phyloP scores from a whole-genome alignment of 306 rosid genomes.

The Gastrolobium bilobum region DNA sequence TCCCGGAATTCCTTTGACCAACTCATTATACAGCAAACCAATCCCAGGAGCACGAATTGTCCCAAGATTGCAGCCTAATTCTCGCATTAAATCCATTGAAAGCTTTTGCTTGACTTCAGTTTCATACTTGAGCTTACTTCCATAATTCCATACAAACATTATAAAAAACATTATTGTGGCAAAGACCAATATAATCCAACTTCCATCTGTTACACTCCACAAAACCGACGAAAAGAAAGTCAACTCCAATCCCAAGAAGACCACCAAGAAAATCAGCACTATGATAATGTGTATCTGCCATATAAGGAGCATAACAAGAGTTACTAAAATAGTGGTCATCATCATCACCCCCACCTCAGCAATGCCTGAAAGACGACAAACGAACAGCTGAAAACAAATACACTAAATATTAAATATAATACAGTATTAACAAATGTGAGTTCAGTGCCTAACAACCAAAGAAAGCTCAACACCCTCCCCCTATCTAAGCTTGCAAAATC shows the following conservation, averaged over 20 bases:
- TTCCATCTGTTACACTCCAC: conserved; percentile 89
- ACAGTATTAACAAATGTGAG: conserved; percentile 33
- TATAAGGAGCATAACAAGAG: conserved; percentile 97
- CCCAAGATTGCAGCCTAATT: conserved; percentile 92
- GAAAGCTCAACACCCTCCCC: conserved; percentile 24
- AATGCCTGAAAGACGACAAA: conserved; percentile 69
- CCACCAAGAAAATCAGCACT: conserved; percentile 69
- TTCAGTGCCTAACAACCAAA: conserved; percentile 24
- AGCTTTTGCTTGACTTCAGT: conserved; percentile 94
- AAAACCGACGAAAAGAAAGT: conserved; percentile 92
- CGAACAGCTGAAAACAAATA: conserved; percentile 47
- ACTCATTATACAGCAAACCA: conserved; percentile 93
- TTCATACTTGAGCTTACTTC: conserved; percentile 97
- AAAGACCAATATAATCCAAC: conserved; percentile 96
- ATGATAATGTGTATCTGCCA: conserved; percentile 89
- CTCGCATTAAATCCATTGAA: conserved; percentile 86
- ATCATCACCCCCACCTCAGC: conserved; percentile 99
- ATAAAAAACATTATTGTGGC: conserved; percentile 79
- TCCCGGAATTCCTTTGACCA: conserved; percentile 96
- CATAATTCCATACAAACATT: conserved; percentile 92
- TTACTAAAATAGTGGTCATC: conserved; percentile 92
- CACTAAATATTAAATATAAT: neutral
- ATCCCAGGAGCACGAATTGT: conserved; percentile 97
- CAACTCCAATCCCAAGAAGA: conserved; percentile 90
- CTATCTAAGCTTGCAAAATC: conserved; percentile 19